phyloP scores from a whole-genome alignment of 441 rosid genomes.

The Pelargonium australe region DNA sequence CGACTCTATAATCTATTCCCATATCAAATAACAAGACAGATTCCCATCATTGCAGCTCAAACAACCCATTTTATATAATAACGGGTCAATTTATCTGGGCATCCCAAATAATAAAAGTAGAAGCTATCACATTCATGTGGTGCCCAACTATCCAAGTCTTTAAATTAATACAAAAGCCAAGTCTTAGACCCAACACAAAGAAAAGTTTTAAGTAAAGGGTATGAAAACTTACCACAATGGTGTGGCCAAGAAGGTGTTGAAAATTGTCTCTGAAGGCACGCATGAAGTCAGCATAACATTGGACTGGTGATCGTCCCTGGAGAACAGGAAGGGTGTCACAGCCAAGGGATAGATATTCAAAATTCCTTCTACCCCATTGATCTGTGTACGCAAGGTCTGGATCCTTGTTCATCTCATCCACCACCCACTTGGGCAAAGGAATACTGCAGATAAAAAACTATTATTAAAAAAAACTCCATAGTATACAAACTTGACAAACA shows the following conservation, averaged over 20 bases:
- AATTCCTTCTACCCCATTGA: constrained; percentile 41
- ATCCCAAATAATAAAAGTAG: neutral
- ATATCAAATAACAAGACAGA: neutral
- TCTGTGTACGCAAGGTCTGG: constrained; percentile 44
- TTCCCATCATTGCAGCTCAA: neutral
- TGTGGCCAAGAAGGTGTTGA: constrained; percentile 33
- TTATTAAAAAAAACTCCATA: constrained; percentile 5
- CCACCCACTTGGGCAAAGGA: constrained; percentile 48
- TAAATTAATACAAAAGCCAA: too few species aligned
- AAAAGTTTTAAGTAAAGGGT: neutral
- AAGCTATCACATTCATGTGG: too few species aligned
- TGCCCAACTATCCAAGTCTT: too few species aligned
- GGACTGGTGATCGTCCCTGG: constrained; percentile 44
- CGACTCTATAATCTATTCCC: neutral
- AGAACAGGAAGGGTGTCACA: constrained; percentile 48
- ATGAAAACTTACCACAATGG: constrained; percentile 30
- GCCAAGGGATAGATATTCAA: constrained; percentile 47
- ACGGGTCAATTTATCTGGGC: neutral
- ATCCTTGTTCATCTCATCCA: constrained; percentile 35
- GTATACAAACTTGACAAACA: constrained; percentile 11
- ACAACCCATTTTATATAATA: neutral
- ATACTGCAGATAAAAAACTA: constrained; percentile 28
- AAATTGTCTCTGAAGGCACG: constrained; percentile 42
- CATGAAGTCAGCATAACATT: constrained; percentile 48
- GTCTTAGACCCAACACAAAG: neutral